Base-by-base conservation (phyloP, 495 filamentous ascomycete genomes). In the Hypomontagnella monticulosa region DNA sequence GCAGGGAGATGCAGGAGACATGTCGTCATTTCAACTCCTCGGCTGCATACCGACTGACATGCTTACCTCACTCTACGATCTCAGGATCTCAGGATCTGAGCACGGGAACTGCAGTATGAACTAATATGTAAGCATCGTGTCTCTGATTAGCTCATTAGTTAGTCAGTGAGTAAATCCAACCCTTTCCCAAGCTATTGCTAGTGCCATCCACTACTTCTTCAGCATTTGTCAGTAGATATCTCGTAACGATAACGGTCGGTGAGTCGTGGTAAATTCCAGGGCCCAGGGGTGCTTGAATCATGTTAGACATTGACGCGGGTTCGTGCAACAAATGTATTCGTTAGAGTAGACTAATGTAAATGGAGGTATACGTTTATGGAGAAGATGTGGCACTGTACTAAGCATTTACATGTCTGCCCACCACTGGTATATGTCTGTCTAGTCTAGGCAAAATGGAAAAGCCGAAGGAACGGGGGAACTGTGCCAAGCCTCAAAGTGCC, bases 251-350 rank as follows among this genome's bases (percentile, higher is more conserved):
- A 42, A 46, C 8, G 42, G 32, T 16, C 18, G 36, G 34, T 43
- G 55, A 55, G 41, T 53, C 30, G 49, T 44, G 52, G 47, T 41
- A 56, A 18, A 16, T 37, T 44, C 33, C 43, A 54, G 50, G 61
- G 56, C 38, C 33, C 43, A 54, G 50, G 61, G 56, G 56, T 57
- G 19, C 23, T 61, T 61, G 63, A 66, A 61, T 61, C 51, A 40
- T 60, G 56, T 56, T 30, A 43, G 10, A 38, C 16, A 40, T 40
- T 40, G 18, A 27, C 47, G 15, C 11, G 30, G 40, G 36, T 49
- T 52, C 53, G 37, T 15, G 34, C 40, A 40, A 40, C n/a, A 27
- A 6, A 27, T 27, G 23, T 27, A 27, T 27, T 27, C 23, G 2
- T 27, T 27, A 27, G 23, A 27, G 23, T 27, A 27, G 23, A 3